A percentile compares a stretch with the other conserved stretches of the same genome.
phyloP scores from a whole-genome alignment of 192 early-diverging fungal genomes.

The Coemansia sp. region DNA sequence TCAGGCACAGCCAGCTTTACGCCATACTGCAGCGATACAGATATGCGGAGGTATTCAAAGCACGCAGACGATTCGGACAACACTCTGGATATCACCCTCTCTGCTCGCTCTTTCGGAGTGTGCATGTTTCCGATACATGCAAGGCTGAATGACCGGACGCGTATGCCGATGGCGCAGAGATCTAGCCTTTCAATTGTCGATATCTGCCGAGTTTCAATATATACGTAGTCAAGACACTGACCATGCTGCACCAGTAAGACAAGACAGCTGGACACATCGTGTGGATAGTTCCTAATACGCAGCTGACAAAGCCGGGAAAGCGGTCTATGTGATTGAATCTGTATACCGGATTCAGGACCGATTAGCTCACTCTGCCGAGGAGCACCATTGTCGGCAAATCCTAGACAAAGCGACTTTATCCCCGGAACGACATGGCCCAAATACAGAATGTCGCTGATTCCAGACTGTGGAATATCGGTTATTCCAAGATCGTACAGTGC shows the following conservation, averaged over 20 bases:
- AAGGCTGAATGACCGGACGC: slow-evolving; percentile 1
- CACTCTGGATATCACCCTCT: background rate
- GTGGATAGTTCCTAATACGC: slow-evolving; percentile 2
- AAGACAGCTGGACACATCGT: background rate
- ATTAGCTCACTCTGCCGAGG: background rate
- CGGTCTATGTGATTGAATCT: background rate
- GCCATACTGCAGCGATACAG: background rate
- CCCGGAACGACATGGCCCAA: background rate
- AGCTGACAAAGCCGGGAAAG: background rate
- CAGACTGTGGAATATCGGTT: background rate
- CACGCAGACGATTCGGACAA: background rate
- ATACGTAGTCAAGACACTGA: background rate
- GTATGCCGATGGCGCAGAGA: background rate
- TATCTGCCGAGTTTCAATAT: background rate
- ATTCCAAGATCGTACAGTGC: background rate
- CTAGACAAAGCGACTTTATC: background rate
- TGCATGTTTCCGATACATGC: slow-evolving; percentile 3
- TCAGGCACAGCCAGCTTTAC: background rate
- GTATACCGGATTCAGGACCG: background rate
- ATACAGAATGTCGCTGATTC: background rate
- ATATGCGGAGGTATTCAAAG: background rate
- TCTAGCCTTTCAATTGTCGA: background rate
- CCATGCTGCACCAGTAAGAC: background rate
- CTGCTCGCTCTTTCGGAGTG: background rate
- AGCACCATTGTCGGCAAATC: background rate